Base-by-base conservation (phyloP, 768 basidiomycete species). In the Bullera alba region DNA sequence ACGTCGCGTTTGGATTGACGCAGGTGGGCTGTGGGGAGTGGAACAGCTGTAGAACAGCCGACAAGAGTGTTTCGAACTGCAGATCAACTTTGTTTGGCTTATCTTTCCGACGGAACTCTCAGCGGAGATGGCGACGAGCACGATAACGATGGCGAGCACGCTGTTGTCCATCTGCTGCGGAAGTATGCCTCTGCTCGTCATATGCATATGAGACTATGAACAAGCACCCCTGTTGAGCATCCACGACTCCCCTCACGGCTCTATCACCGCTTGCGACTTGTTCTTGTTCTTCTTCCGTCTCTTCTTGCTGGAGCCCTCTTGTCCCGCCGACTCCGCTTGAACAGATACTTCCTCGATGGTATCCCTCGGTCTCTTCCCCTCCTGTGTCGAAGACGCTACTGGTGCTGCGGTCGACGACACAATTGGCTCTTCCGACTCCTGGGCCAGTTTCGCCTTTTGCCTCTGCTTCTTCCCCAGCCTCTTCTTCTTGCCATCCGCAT, bases 391-490 rank as follows among this genome's bases (percentile, higher is more conserved):
- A 22, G 27, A 42, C 51, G 25, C 25, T 12, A 22, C 38, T 41
- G 12, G 12, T 22, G 10, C 38, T 19, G 8, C 38, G 39, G 6
- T 25, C 41, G 38, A 26, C 21, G 27, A 42, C 51, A 23, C 25
- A 15, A 22, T 19, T 41, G 12, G 12, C 21, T 41, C 38, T 19
- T 22, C 38, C 8, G 8, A 8, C 8, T 41, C 38, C 21, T 8
- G 8, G 21, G 23, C 46, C 22, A 42, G 46, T 36, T 42, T 46
- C 43, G 43, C 44, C 26, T 47, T 51, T 46, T 61, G 56, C 54
- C 59, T 61, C 21, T 57, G 50, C 23, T 61, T 57, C 58, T 57
- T 61, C 48, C 63, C 59, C 42, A 59, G 52, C 56, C 61, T 57
- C 57, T 54, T 57, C 15, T 42, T n/a, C 32, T 44, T 44, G 21